phyloP scores from a whole-genome alignment of 1,139 yeast genomes.

The Williopsis jadinii region DNA sequence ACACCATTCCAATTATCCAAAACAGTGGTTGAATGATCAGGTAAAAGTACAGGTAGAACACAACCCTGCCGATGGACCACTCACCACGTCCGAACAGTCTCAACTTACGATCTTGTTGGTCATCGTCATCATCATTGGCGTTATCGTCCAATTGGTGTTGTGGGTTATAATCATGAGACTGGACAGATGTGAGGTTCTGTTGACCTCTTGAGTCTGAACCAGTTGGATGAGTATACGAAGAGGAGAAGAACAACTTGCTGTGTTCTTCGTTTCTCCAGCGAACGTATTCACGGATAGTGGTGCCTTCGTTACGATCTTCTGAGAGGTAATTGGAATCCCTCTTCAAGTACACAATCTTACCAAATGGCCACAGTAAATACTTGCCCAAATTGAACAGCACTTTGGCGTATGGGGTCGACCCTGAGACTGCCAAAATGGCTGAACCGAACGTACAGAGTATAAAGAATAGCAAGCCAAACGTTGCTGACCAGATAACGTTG shows the following conservation, averaged over 20 bases:
- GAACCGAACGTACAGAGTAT: conserved; percentile 44
- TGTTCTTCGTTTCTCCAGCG: conserved; percentile 79
- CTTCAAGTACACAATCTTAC: conserved; percentile 74
- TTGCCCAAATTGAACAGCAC: conserved; percentile 57
- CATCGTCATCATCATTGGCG: conserved; percentile 16
- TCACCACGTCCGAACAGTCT: conserved; percentile 88
- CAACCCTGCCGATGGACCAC: conserved; percentile 81
- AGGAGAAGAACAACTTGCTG: conserved; percentile 30
- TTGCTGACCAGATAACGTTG: conserved; percentile 68
- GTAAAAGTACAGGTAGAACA: conserved; percentile 73
- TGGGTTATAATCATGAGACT: neutral
- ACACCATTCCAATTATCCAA: conserved; percentile 43
- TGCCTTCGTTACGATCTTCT: conserved; percentile 88
- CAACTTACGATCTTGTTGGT: conserved; percentile 36
- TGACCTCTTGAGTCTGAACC: neutral
- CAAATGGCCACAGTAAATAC: conserved; percentile 80
- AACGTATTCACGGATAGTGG: conserved; percentile 77
- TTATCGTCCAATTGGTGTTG: too few species aligned
- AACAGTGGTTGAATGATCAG: conserved; percentile 63
- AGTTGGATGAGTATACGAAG: conserved; percentile 16
- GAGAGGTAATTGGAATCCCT: conserved; percentile 74
- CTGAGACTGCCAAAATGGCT: conserved; percentile 37
- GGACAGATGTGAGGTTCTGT: neutral
- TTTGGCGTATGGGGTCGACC: conserved; percentile 51
- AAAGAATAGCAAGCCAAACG: conserved; percentile 62